Evolutionary conservation across 345 rosid genomes (phyloP).

Genomic region (Nephelium lappaceum): DNA sequence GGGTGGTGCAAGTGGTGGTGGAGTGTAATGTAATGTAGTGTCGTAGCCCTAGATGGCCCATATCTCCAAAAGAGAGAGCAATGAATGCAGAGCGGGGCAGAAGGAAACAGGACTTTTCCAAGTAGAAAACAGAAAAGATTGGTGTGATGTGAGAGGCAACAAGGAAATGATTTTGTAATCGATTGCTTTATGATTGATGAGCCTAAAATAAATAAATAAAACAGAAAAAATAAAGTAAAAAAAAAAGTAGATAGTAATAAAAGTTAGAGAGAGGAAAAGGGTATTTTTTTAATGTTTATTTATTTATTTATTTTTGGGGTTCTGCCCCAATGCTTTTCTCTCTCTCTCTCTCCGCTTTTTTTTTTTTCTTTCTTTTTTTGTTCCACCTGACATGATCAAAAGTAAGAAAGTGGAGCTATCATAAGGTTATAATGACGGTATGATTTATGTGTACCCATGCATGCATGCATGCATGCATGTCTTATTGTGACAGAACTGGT

Average conservation of each 20-base stretch:
- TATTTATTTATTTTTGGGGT: neutral
- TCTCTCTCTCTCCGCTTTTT: neutral
- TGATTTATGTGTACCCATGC: neutral
- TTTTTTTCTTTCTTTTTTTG: neutral
- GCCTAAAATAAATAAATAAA: neutral
- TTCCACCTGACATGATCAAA: neutral
- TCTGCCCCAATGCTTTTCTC: neutral
- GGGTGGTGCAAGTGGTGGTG: constrained; percentile 1
- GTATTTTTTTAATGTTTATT: neutral
- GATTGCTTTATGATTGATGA: constrained; percentile 58
- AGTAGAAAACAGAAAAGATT: constrained; percentile 26
- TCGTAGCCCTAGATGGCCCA: constrained; percentile 31
- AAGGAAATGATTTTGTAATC: constrained; percentile 54
- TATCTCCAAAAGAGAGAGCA: constrained; percentile 30
- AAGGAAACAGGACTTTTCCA: constrained; percentile 29
- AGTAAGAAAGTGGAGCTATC: neutral
- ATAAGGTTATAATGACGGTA: constrained; percentile 10
- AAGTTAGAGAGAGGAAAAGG: neutral
- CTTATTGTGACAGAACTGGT: neutral
- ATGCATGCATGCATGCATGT: constrained; percentile 2
- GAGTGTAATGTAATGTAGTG: constrained; percentile 10
- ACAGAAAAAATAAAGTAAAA: neutral
- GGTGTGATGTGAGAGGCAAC: constrained; percentile 30
- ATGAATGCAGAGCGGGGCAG: constrained; percentile 27
- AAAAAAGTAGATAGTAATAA: neutral